Conservation (phyloP, 352 stramenopile genomes). For the Phytophthora palmivora region DNA sequence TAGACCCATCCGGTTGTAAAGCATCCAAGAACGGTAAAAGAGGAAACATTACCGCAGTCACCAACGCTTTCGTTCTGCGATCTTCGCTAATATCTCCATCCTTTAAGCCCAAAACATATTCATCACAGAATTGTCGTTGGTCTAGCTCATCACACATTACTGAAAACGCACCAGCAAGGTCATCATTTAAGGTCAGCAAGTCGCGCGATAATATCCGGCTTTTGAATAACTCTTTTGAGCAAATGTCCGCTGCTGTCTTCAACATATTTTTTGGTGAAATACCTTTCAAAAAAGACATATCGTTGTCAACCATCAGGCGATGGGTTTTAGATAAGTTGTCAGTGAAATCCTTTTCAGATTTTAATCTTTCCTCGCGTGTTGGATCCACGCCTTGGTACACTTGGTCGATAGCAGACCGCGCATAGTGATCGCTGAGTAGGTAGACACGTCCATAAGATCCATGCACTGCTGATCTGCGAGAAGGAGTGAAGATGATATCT, state of each 20-base stretch:
- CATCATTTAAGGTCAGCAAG: slow-evolving; percentile 40
- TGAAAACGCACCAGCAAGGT: slow-evolving; percentile 38
- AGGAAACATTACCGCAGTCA: slow-evolving; percentile 31
- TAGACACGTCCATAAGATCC: slow-evolving; percentile 36
- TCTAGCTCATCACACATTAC: slow-evolving; percentile 38
- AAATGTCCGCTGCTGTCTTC: slow-evolving; percentile 25
- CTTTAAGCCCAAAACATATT: slow-evolving; percentile 19
- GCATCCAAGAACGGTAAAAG: slow-evolving; percentile 41
- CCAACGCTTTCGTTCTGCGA: slow-evolving; percentile 1
- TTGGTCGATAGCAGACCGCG: slow-evolving; percentile 22
- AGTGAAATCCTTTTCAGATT: slow-evolving; percentile 28
- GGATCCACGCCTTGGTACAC: slow-evolving; percentile 25
- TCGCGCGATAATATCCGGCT: slow-evolving; percentile 43
- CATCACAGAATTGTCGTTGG: slow-evolving; percentile 25
- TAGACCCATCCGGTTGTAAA: slow-evolving; percentile 33
- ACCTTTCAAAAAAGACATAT: slow-evolving; percentile 26
- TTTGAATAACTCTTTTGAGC: slow-evolving; percentile 29
- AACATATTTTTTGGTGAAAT: slow-evolving; percentile 28
- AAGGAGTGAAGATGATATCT: slow-evolving; percentile 38
- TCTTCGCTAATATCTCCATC: background rate
- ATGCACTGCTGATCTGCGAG: slow-evolving; percentile 22
- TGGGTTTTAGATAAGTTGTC: slow-evolving; percentile 33
- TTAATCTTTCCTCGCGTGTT: slow-evolving; percentile 14
- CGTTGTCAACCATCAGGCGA: slow-evolving; percentile 27
- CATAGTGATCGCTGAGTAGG: slow-evolving; percentile 32